Evolutionary conservation across 805 yeast species (phyloP).

Genomic region (Spathaspora hagerdaliae): DNA sequence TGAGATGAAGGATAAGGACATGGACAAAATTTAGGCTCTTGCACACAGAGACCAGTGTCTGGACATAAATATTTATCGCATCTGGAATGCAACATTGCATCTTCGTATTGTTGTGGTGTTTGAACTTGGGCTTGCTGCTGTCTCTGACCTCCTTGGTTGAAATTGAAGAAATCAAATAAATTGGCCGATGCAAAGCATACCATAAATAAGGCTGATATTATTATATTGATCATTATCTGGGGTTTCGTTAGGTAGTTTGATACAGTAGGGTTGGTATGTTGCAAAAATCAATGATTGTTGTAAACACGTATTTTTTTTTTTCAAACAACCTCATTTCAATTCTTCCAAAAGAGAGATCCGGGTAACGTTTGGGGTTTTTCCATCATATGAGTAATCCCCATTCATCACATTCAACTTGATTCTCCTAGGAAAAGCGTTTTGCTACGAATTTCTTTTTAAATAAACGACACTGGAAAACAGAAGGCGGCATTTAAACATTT

Average conservation of each 20-base stretch:
- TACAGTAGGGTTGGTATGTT: too few relatives aligned
- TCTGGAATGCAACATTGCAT: constrained; percentile 31
- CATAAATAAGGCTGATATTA: constrained; percentile 3
- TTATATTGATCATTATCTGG: not conserved
- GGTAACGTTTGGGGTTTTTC: too few relatives aligned
- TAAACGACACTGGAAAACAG: too few relatives aligned
- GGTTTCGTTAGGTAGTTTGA: not conserved
- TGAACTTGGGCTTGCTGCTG: constrained; percentile 21
- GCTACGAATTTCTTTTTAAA: too few relatives aligned
- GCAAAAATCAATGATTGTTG: too few relatives aligned
- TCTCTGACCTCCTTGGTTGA: constrained; percentile 10
- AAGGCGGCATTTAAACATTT: too few relatives aligned
- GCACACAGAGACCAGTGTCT: constrained; percentile 78
- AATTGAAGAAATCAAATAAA: constrained; percentile 32
- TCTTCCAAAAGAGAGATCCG: too few relatives aligned
- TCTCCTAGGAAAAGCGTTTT: too few relatives aligned
- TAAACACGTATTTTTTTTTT: too few relatives aligned
- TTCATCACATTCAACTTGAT: too few relatives aligned
- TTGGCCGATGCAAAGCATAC: constrained; percentile 18
- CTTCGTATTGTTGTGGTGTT: constrained; percentile 35
- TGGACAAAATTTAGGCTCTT: constrained; percentile 69
- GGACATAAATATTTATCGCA: constrained; percentile 77
- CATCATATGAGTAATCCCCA: too few relatives aligned
- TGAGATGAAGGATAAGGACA: constrained; percentile 88
- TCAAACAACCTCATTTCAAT: too few relatives aligned